Conservation (phyloP, 805 yeast genomes). For the Blastobotrys chiropterorum region DNA sequence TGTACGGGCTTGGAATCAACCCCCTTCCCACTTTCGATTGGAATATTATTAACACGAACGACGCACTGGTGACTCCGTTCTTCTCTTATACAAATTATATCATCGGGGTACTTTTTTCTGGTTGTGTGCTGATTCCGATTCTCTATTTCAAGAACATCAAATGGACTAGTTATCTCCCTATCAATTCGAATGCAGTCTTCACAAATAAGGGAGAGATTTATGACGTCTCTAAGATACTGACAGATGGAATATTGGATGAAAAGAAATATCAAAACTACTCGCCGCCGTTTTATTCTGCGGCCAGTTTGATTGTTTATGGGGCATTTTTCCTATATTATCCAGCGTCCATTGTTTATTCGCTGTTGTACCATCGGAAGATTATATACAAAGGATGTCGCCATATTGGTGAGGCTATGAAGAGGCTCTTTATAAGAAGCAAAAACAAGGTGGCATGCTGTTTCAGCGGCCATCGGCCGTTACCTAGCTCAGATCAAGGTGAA, state of each 20-base stretch:
- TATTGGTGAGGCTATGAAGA: constrained; percentile 2
- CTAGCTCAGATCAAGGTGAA: background rate
- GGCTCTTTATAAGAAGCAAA: background rate
- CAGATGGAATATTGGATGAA: constrained; percentile 36
- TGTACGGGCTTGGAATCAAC: constrained; percentile 34
- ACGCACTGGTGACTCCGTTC: constrained; percentile 16
- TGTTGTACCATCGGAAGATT: constrained; percentile 7
- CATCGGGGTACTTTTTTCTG: constrained; percentile 8
- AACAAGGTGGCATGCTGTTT: background rate
- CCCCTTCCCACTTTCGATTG: constrained; percentile 39
- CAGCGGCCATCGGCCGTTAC: background rate
- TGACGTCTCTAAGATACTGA: constrained; percentile 42
- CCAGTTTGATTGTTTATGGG: constrained; percentile 46
- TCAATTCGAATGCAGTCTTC: constrained; percentile 47
- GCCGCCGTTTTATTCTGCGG: constrained; percentile 55
- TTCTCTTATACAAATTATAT: constrained; percentile 5
- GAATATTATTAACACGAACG: constrained; percentile 15
- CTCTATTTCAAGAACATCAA: constrained; percentile 46
- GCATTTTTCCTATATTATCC: constrained; percentile 49
- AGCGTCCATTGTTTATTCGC: constrained; percentile 40
- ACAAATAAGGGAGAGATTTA: constrained; percentile 47
- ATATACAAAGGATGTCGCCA: background rate
- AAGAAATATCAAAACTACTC: constrained; percentile 43
- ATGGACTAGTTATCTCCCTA: constrained; percentile 56
- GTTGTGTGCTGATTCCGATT: constrained; percentile 18